Evolutionary conservation across 164 flowering plant genomes (phyloP).

Genomic region (Tetrastigma voinierianum): DNA sequence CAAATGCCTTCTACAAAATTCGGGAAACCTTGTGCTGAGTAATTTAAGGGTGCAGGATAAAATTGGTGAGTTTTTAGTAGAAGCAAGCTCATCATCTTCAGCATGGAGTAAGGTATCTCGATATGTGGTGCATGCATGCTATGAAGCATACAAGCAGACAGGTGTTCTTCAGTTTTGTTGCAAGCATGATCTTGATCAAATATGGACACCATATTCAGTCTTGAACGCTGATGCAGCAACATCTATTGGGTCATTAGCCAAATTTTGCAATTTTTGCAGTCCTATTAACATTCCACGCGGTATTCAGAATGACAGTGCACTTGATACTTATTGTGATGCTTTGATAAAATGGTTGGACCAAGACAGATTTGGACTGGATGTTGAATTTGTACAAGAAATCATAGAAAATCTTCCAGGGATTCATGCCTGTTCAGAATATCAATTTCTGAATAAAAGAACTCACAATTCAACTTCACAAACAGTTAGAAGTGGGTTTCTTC

Average conservation of each 20-base stretch:
- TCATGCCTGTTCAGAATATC: slow-evolving; percentile 49
- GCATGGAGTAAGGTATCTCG: slow-evolving; percentile 69
- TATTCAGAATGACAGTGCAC: slow-evolving; percentile 28
- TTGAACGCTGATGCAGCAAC: too few species aligned
- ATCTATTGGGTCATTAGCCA: slow-evolving; percentile 27
- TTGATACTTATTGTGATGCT: slow-evolving; percentile 25
- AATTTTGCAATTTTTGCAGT: slow-evolving; percentile 43
- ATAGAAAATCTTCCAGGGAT: slow-evolving; percentile 76
- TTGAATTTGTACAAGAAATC: slow-evolving; percentile 88
- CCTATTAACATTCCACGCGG: slow-evolving; percentile 28
- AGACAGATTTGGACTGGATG: slow-evolving; percentile 85
- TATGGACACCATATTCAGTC: too few species aligned
- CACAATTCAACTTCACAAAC: slow-evolving; percentile 30
- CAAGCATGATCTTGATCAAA: slow-evolving; percentile 36
- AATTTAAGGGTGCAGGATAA: slow-evolving; percentile 33
- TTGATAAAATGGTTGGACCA: slow-evolving; percentile 60
- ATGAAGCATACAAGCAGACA: slow-evolving; percentile 40
- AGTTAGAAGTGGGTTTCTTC: slow-evolving; percentile 59
- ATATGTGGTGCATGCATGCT: slow-evolving; percentile 48
- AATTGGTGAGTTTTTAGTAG: slow-evolving; percentile 71
- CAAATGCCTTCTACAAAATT: slow-evolving; percentile 17
- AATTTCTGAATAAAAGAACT: slow-evolving; percentile 44
- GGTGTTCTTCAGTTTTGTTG: slow-evolving; percentile 56
- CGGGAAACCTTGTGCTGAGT: slow-evolving; percentile 15
- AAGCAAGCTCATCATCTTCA: slow-evolving; percentile 60